Evolutionary conservation across 2,329 filamentous ascomycete genomes (phyloP).

Genomic region (Knufia fluminis): DNA sequence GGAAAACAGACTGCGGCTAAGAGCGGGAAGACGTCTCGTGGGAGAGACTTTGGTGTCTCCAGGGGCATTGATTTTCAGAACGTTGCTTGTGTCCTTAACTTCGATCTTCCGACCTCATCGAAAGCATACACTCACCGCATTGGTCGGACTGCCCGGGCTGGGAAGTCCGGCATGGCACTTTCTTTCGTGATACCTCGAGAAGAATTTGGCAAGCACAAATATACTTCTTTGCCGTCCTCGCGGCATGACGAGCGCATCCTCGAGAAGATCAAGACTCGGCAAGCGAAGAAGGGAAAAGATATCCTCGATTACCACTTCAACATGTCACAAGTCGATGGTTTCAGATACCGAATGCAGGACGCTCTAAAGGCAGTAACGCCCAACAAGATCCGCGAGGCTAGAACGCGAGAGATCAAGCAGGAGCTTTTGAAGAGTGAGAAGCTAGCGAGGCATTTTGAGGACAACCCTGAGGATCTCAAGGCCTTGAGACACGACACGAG

Average conservation of each 20-base stretch:
- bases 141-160: conserved; percentile 82
- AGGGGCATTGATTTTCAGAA: conserved; percentile 96
- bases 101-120: conserved; percentile 79
- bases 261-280: conserved; percentile 67
- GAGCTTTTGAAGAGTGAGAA: conserved; percentile 92
- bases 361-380: conserved; percentile 82
- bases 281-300: conserved; percentile 67
- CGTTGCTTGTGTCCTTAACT: conserved; percentile 90
- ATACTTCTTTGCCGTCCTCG: conserved; percentile 65
- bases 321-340: conserved; percentile 86
- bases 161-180: conserved; percentile 87
- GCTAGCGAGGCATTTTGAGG: conserved; percentile 89
- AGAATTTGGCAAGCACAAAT: conserved; percentile 78
- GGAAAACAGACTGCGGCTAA: conserved; percentile 41
- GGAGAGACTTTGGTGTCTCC: conserved; percentile 90
- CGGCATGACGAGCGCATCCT: conserved; percentile 80
- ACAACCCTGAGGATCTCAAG: conserved; percentile 81
- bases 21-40: conserved; percentile 34
- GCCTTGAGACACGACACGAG: conserved; percentile 88
- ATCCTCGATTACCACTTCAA: conserved; percentile 90
- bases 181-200: conserved; percentile 83
- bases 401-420: conserved; percentile 75
- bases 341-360: conserved; percentile 90
- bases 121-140: conserved; percentile 97
- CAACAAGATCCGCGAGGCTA: conserved; percentile 80